phyloP scores from a whole-genome alignment of 371 early-diverging fungal species.

The Mucor racemosus region DNA sequence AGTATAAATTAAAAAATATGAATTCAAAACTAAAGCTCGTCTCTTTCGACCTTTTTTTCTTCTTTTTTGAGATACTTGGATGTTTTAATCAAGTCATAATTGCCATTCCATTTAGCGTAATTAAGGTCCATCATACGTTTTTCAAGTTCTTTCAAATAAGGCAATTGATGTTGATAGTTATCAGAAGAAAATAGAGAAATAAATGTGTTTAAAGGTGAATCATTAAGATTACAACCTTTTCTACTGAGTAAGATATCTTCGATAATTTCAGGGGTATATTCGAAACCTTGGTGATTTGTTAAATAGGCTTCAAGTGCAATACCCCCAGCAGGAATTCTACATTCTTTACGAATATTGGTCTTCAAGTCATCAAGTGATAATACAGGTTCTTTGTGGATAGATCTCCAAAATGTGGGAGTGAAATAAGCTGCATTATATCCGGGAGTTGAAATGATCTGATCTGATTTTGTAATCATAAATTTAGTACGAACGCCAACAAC shows the following conservation, averaged over 20 bases:
- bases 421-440: slow-evolving; percentile 32
- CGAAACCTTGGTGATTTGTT: not conserved
- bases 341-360: slow-evolving; percentile 9
- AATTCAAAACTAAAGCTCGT: slow-evolving; percentile 28
- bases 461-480: slow-evolving; percentile 36
- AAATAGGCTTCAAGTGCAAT: slow-evolving; percentile 12
- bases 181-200: slow-evolving; percentile 30
- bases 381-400: not conserved
- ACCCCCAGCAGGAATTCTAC: slow-evolving; percentile 33
- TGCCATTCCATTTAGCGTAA: slow-evolving; percentile 37
- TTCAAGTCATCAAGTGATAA: not conserved
- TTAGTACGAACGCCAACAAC: slow-evolving; percentile 46
- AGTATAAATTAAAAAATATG: not conserved
- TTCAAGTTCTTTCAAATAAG: slow-evolving; percentile 36
- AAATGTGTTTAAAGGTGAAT: slow-evolving; percentile 28
- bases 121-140: slow-evolving; percentile 39
- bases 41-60: slow-evolving; percentile 18
- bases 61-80: slow-evolving; percentile 5
- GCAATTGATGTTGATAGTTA: slow-evolving; percentile 27
- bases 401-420: slow-evolving; percentile 38
- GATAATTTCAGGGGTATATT: slow-evolving; percentile 8
- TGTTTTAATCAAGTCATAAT: slow-evolving; percentile 14
- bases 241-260: slow-evolving; percentile 19
- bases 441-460: slow-evolving; percentile 3
- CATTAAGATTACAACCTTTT: slow-evolving; percentile 35